Evolutionary conservation across 1,284 basidiomycete genomes (phyloP).

Genomic region (Pulveroboletus sp.): DNA sequence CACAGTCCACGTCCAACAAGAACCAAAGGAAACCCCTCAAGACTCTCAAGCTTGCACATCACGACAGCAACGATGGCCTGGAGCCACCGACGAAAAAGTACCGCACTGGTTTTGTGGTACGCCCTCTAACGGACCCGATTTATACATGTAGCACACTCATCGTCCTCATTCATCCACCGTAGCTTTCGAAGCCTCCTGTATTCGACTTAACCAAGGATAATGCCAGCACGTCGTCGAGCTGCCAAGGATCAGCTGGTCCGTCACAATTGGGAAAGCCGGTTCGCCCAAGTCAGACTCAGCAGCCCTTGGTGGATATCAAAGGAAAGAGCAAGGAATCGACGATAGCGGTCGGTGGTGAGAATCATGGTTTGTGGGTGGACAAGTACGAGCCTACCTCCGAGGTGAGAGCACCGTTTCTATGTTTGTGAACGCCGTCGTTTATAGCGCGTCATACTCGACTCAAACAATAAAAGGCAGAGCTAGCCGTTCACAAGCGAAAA

Average conservation of each 20-base stretch:
- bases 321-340: slow-evolving; percentile 48
- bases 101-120: slow-evolving; percentile 24
- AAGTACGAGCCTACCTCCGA: slow-evolving; percentile 68
- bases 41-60: slow-evolving; percentile 39
- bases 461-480: slow-evolving; percentile 54
- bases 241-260: slow-evolving; percentile 9
- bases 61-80: slow-evolving; percentile 18
- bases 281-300: slow-evolving; percentile 7
- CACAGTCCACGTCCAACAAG: slow-evolving; percentile 14
- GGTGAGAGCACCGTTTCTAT: slow-evolving; percentile 43
- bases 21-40: slow-evolving; percentile 34
- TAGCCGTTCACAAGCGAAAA: slow-evolving; percentile 89
- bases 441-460: not conserved
- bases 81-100: slow-evolving; percentile 41
- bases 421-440: not conserved
- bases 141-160: not conserved
- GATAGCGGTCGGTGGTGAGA: slow-evolving; percentile 25
- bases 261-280: slow-evolving; percentile 3
- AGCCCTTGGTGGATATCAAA: slow-evolving; percentile 33
- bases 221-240: slow-evolving; percentile 1
- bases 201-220: slow-evolving; percentile 37
- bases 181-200: slow-evolving; percentile 41
- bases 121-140: not conserved
- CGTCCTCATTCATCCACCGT: not conserved
- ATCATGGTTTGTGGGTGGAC: slow-evolving; percentile 75